Base-by-base conservation (phyloP, 2,329 filamentous ascomycete species). In the Basipetospora chlamydospora region DNA sequence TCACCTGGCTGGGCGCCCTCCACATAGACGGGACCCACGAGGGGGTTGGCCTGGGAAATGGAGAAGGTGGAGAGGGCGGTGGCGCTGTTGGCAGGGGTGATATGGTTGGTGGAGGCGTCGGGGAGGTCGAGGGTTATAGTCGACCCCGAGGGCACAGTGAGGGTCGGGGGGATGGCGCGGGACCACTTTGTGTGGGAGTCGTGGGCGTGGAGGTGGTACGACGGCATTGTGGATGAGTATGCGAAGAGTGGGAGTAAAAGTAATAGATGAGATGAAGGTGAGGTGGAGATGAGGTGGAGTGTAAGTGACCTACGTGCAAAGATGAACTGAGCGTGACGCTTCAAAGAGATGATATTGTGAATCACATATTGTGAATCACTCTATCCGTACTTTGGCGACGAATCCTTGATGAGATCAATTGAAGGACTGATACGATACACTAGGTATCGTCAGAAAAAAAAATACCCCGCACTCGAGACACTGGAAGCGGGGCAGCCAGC, bases 71-170 rank as follows among this genome's bases (percentile, higher is more conserved):
- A 33, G 32, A 70, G 49, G 17, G 57, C 54, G 3, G 55, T 55
- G 12, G 53, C 46, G 15, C 56, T 55, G 29, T 63, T 66, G 15
- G 53, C 49, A 6, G 56, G 52, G 5, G 55, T 57, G 41, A 70
- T 57, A 46, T 67, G 63, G 41, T 66, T 65, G 46, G 65, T 61
- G 42, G 61, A 63, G 30, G 64, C 65, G 43, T 69, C 66, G 15
- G 59, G 56, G 18, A 66, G 54, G 45, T 65, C 62, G 42, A 70
- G 67, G 17, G 58, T 58, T 35, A 70, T 49, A 11, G 56, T 57
- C 15, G 59, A 47, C 9, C 66, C 66, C 1, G 66, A 67, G 9
- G 60, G 50, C 39, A 70, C 55, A 1, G 58, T 64, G 30, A 66
- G 47, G 17, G 57, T 57, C 3, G 65, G 65, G 2, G 53, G 39